Percentiles rank a stretch among this genome's conserved stretches.
Conservation (phyloP, 1,139 yeast species). For the Geotrichum citri-aurantii region DNA sequence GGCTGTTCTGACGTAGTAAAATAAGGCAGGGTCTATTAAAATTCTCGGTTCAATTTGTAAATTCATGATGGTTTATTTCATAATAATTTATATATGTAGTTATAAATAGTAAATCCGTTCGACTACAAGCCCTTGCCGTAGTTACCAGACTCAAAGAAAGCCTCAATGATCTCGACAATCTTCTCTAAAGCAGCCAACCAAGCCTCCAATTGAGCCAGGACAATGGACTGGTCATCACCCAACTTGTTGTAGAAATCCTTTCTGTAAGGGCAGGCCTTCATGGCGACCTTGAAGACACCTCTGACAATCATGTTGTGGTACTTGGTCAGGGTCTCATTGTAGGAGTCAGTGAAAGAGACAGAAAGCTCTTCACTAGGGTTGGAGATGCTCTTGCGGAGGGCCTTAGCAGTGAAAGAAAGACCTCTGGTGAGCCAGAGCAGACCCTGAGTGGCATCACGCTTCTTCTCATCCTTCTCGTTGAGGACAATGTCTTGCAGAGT, state of each 20-base stretch:
- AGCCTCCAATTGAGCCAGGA: constrained; percentile 52
- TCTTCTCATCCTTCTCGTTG: constrained; percentile 56
- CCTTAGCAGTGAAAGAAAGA: constrained; percentile 80
- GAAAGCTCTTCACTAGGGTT: constrained; percentile 59
- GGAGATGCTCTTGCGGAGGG: constrained; percentile 73
- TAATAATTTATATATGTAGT: background rate
- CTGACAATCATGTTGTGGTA: constrained; percentile 76
- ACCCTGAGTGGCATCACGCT: constrained; percentile 85
- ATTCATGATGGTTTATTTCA: background rate
- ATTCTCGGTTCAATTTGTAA: background rate
- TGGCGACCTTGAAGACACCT: constrained; percentile 86
- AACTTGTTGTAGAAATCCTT: constrained; percentile 76
- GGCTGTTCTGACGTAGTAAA: background rate
- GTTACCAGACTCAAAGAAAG: constrained; percentile 71
- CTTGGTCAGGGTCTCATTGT: constrained; percentile 69
- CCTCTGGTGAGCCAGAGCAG: constrained; percentile 80
- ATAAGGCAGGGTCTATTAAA: background rate
- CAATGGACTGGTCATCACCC: constrained; percentile 45
- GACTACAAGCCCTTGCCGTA: constrained; percentile 79
- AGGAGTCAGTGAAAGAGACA: constrained; percentile 76
- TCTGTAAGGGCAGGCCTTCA: constrained; percentile 94
- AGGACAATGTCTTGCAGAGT: constrained; percentile 76
- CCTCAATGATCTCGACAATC: constrained; percentile 67
- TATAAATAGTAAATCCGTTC: background rate
- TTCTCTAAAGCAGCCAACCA: constrained; percentile 78